phyloP scores from a whole-genome alignment of 2,329 filamentous ascomycete genomes.

The Diaporthe sp. region DNA sequence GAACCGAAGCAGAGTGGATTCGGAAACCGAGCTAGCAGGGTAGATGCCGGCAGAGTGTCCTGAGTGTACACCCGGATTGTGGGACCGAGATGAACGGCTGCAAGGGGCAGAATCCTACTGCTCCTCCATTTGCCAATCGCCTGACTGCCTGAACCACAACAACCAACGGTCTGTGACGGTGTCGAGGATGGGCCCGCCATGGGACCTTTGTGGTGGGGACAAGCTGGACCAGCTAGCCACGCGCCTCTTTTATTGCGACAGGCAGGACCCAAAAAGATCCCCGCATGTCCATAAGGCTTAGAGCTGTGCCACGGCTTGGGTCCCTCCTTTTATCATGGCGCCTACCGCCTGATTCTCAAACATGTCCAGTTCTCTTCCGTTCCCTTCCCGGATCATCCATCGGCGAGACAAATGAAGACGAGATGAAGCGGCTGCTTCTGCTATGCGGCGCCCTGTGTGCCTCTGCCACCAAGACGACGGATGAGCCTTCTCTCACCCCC shows the following conservation, averaged over 20 bases:
- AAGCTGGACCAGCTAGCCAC: background rate
- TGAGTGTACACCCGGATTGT: background rate
- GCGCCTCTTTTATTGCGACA: background rate
- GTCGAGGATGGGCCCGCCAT: background rate
- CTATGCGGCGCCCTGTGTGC: background rate
- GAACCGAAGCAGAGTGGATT: background rate
- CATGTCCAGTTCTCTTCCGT: background rate
- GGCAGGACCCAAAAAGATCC: background rate
- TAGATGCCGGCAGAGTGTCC: background rate
- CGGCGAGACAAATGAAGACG: background rate
- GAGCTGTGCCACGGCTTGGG: background rate
- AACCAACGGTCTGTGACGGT: background rate
- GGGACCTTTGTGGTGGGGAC: background rate
- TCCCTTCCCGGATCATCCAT: no score
- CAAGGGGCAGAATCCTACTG: constrained; percentile 2
- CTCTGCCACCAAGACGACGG: background rate
- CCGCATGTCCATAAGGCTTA: background rate
- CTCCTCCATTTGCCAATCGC: background rate
- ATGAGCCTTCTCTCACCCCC: background rate
- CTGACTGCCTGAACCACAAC: background rate
- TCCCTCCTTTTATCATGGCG: background rate
- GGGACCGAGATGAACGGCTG: background rate
- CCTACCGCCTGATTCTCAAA: background rate
- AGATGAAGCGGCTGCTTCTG: constrained; percentile 30
- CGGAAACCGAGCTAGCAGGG: background rate